Conservation (phyloP, 2,329 filamentous ascomycete genomes). For the Colletotrichum sojae region DNA sequence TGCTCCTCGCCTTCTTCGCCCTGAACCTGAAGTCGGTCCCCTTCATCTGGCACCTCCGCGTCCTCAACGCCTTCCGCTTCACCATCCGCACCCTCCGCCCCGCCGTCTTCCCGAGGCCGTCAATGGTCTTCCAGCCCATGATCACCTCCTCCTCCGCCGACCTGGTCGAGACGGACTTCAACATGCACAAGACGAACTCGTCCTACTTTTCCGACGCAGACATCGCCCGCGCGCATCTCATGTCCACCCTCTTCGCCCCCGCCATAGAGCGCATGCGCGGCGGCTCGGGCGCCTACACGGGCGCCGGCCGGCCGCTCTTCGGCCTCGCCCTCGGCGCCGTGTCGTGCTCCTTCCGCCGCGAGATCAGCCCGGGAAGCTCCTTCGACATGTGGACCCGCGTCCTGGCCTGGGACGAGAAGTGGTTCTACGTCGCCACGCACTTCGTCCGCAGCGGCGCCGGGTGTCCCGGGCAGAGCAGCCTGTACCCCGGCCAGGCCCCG, state of each 20-base stretch:
- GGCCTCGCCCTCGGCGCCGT: constrained; percentile 66
- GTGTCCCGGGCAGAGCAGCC: constrained; percentile 47
- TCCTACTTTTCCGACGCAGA: constrained; percentile 81
- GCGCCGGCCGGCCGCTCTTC: constrained; percentile 48
- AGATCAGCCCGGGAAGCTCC: not conserved
- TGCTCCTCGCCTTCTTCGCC: not conserved
- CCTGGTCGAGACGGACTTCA: constrained; percentile 78
- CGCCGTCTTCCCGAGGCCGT: not conserved
- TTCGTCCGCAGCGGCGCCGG: constrained; percentile 61
- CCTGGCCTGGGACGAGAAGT: constrained; percentile 19
- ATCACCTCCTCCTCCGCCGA: constrained; percentile 74
- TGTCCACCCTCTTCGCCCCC: constrained; percentile 62
- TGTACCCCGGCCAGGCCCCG: constrained; percentile 50
- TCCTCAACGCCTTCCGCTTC: constrained; percentile 26
- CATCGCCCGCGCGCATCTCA: constrained; percentile 75
- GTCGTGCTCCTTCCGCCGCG: constrained; percentile 64
- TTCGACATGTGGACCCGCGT: constrained; percentile 15
- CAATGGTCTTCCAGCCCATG: constrained; percentile 70
- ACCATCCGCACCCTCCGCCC: constrained; percentile 15
- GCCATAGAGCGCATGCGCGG: constrained; percentile 52
- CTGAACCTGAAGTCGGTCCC: constrained; percentile 11
- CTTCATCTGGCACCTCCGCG: constrained; percentile 15
- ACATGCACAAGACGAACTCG: constrained; percentile 79
- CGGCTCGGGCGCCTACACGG: constrained; percentile 48
- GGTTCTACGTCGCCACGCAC: constrained; percentile 59